phyloP scores from a whole-genome alignment of 345 rosid genomes.

The Gossypium anomalum region DNA sequence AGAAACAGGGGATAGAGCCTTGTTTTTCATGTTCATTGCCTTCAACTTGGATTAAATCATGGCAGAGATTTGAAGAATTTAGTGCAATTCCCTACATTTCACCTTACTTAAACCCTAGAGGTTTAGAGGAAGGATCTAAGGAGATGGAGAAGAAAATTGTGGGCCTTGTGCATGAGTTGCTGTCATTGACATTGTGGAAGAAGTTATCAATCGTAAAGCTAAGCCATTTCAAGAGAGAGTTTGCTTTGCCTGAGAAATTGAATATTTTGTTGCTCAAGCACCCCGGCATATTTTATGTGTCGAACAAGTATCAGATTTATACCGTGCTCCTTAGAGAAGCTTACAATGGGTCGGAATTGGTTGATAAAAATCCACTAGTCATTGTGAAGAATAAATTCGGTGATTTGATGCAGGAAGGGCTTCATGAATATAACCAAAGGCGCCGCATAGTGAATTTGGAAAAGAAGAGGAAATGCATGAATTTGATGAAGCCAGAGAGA shows the following conservation, averaged over 20 bases:
- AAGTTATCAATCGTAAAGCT: conserved; percentile 74
- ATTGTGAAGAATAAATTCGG: conserved; percentile 81
- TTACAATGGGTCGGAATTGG: conserved; percentile 63
- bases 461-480: conserved; percentile 50
- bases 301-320: conserved; percentile 77
- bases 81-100: conserved; percentile 71
- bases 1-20: conserved; percentile 45
- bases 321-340: conserved; percentile 88
- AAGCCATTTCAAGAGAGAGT: conserved; percentile 81
- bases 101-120: conserved; percentile 47
- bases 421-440: conserved; percentile 66
- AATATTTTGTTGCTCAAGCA: conserved; percentile 72
- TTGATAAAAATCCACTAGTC: conserved; percentile 74
- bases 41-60: conserved; percentile 64
- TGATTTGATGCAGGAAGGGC: conserved; percentile 87
- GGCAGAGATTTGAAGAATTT: conserved; percentile 70
- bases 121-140: conserved; percentile 48
- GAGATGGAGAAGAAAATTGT: conserved; percentile 78
- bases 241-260: conserved; percentile 63
- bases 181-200: conserved; percentile 80
- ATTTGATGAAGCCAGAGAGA: conserved; percentile 28
- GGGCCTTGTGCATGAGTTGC: conserved; percentile 71
- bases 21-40: conserved; percentile 64
- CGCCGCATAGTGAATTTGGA: conserved; percentile 50
- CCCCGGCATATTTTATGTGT: conserved; percentile 76